Conservation (phyloP, 1,139 yeast genomes). For the Sugiyamaella castrensis region DNA sequence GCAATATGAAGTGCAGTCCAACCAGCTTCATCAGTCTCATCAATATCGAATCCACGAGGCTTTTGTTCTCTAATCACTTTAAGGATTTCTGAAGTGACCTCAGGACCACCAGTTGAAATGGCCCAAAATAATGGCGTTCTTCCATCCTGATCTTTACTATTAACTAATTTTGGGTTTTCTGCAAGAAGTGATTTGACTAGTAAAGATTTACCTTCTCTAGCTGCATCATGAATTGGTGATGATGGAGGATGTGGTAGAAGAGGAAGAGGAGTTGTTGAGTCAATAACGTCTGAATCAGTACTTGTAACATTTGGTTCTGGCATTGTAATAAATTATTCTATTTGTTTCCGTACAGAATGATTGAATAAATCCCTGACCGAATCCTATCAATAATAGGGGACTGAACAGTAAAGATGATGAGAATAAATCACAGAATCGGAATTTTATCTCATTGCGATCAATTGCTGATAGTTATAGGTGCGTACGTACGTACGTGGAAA, state of each 20-base stretch:
- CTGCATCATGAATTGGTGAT: slow-evolving; percentile 53
- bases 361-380: no score
- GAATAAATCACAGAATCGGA: no score
- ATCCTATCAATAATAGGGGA: no score
- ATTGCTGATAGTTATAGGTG: no score
- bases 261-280: neutral
- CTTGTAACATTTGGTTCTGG: no score
- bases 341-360: no score
- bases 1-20: slow-evolving; percentile 91
- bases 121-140: slow-evolving; percentile 93
- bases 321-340: no score
- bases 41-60: slow-evolving; percentile 50
- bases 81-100: slow-evolving; percentile 52
- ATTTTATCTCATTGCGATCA: no score
- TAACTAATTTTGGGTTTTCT: slow-evolving; percentile 47
- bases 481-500: no score
- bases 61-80: slow-evolving; percentile 27
- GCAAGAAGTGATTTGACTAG: slow-evolving; percentile 49
- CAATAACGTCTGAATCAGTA: neutral
- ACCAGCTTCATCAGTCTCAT: slow-evolving; percentile 72
- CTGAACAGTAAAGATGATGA: no score
- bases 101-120: slow-evolving; percentile 57
- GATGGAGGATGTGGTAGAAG: neutral
- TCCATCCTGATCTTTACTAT: slow-evolving; percentile 62
- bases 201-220: slow-evolving; percentile 52